Base-by-base conservation (phyloP, 306 rosid species). In the Glycyrrhiza uralensis region DNA sequence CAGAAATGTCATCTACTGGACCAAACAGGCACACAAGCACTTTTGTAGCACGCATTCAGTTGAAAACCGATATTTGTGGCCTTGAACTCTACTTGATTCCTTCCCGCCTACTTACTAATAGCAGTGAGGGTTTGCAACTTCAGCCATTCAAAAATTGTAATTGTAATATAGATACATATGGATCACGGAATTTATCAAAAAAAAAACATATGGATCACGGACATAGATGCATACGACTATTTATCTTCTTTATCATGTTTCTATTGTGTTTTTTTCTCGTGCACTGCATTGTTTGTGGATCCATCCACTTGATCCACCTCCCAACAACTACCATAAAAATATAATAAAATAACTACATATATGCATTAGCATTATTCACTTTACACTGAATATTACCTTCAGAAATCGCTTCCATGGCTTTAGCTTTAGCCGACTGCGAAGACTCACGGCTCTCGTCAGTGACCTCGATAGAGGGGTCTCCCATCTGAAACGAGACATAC, bases 371-470 rank as follows among this genome's bases (percentile, higher is more conserved):
- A 59, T 75, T 39, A 39, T 58, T 14, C 23, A 50, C 17, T 47
- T 36, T 5, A 68, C 7, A 29, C 24, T 8, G 10, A 56, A 55
- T 12, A 23, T 56, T 77, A 92, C 97, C 97, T 70, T 87, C 97
- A 2, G 88, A 84, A 77, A 92, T 83, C 13, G 96, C 94, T 78
- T 87, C 97, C 79, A 87, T 65, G 14, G 96, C 96, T 71, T 84
- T 83, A 9, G 71, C 66, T 84, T 92, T 92, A 3, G 90, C 93
- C 14, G 26, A 7, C 81, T 92, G 97, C 2, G 97, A 81, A 6
- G 92, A 85, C 4, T 92, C 97, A 0, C 97, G 96, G 58, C 14
- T 84, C 81, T 92, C 97, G 2, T 92, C 97, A 6, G 86, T 84
- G 52, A 89, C 94, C 88, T 89, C 96, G 0, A 82, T 77, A 9